These are phyloP conservation scores for Dionaea muscipula DNA, from an alignment of 179 eudicot species.

Conservation along the genomic window DNA sequence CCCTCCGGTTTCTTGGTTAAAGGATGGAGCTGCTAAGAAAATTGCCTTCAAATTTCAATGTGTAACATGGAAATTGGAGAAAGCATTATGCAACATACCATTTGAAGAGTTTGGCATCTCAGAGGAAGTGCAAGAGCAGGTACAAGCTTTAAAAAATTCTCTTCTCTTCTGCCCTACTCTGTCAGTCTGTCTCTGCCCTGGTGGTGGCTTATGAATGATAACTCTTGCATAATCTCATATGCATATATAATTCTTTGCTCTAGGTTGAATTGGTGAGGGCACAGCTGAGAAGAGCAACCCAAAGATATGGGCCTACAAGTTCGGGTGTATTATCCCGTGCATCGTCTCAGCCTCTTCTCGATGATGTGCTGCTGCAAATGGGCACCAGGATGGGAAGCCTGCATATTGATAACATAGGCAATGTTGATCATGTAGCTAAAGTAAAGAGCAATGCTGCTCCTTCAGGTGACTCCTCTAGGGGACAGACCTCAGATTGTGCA, in stretches of 20 bases:
- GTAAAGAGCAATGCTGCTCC: constrained; percentile 14
- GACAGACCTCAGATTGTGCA: constrained; percentile 9
- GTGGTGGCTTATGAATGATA: constrained; percentile 1
- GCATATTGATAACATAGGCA: constrained; percentile 34
- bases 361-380: constrained; percentile 18
- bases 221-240: not conserved
- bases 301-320: constrained; percentile 31
- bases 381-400: constrained; percentile 28
- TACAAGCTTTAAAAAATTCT: constrained; percentile 12
- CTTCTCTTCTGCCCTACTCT: too few species aligned
- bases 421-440: constrained; percentile 27
- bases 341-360: constrained; percentile 37
- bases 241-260: not conserved
- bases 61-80: constrained; percentile 46
- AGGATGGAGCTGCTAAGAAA: constrained; percentile 40
- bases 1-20: constrained; percentile 6
- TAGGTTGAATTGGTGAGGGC: constrained; percentile 52
- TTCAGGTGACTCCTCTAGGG: constrained; percentile 13
- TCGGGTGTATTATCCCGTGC: constrained; percentile 30
- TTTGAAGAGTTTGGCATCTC: constrained; percentile 39
- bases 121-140: constrained; percentile 61
- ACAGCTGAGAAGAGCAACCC: constrained; percentile 47
- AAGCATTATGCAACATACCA: constrained; percentile 30
- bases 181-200: not conserved
- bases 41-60: constrained; percentile 40